phyloP scores from a whole-genome alignment of 2,329 filamentous ascomycete genomes.

The Karstenula rhodostoma region DNA sequence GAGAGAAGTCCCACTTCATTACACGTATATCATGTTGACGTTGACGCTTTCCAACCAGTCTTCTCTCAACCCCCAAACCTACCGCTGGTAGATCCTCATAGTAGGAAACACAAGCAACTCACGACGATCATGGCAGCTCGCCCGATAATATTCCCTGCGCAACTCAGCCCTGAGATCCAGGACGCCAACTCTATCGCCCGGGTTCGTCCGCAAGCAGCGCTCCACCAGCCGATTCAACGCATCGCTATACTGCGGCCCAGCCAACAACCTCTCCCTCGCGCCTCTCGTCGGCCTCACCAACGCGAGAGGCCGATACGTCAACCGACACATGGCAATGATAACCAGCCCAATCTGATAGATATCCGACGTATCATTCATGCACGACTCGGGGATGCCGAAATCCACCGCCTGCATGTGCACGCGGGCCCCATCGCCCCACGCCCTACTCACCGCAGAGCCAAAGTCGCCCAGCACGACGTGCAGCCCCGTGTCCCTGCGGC shows the following conservation, averaged over 20 bases:
- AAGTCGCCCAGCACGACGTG: background rate
- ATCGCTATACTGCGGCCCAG: background rate
- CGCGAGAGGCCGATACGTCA: background rate
- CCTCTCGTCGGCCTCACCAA: background rate
- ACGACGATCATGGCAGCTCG: background rate
- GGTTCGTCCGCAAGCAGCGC: background rate
- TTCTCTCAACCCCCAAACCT: background rate
- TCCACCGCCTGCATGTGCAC: background rate
- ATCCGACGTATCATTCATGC: background rate
- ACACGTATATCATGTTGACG: too few relatives aligned
- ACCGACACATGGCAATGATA: background rate
- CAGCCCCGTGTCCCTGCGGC: background rate
- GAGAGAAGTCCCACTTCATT: too few relatives aligned
- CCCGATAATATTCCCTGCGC: background rate
- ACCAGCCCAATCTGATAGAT: background rate
- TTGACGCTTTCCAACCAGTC: too few relatives aligned
- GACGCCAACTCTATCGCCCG: background rate
- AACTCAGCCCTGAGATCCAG: background rate
- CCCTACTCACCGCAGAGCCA: background rate
- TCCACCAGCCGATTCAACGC: background rate
- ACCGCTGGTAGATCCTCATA: background rate
- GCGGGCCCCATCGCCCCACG: background rate
- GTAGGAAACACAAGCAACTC: background rate
- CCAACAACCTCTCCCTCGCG: background rate
- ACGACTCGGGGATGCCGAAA: background rate